phyloP scores from a whole-genome alignment of 208 protist species.

The Trypanosoma boissoni region DNA sequence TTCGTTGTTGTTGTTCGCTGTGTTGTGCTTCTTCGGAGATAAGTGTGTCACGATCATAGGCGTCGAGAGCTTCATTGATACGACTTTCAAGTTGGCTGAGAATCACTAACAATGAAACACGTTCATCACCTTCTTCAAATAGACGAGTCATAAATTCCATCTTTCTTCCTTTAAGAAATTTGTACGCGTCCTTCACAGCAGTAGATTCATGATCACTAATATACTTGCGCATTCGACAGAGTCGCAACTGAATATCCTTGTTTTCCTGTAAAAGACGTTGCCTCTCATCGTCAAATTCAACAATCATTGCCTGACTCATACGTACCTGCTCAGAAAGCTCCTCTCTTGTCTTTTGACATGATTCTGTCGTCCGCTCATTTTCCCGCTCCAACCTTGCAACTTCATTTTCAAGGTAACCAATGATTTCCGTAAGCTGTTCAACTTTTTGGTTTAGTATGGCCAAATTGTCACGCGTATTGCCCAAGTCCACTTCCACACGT shows the following conservation, averaged over 20 bases:
- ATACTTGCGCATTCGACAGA: constrained; percentile 84
- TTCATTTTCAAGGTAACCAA: constrained; percentile 67
- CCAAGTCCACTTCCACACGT: constrained; percentile 40
- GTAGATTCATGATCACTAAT: constrained; percentile 54
- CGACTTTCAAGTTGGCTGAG: constrained; percentile 81
- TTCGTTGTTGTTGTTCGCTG: constrained; percentile 32
- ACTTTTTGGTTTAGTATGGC: constrained; percentile 46
- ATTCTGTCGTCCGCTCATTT: constrained; percentile 54
- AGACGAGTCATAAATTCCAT: constrained; percentile 65
- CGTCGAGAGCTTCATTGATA: constrained; percentile 77
- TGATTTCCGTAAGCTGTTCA: constrained; percentile 43
- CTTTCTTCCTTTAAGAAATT: constrained; percentile 67
- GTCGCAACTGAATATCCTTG: constrained; percentile 84
- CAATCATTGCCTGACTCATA: constrained; percentile 21
- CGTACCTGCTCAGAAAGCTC: constrained; percentile 31
- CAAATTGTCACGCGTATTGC: constrained; percentile 52
- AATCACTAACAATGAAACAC: constrained; percentile 65
- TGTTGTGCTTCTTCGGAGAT: constrained; percentile 36
- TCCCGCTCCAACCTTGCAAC: constrained; percentile 62
- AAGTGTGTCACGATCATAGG: constrained; percentile 77
- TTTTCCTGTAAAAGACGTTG: constrained; percentile 77
- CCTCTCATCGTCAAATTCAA: constrained; percentile 46
- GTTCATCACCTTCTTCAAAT: constrained; percentile 84
- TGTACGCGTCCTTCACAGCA: constrained; percentile 70
- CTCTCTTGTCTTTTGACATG: constrained; percentile 39